phyloP scores from a whole-genome alignment of 208 protist genomes.

The Leishmania guyanensis region DNA sequence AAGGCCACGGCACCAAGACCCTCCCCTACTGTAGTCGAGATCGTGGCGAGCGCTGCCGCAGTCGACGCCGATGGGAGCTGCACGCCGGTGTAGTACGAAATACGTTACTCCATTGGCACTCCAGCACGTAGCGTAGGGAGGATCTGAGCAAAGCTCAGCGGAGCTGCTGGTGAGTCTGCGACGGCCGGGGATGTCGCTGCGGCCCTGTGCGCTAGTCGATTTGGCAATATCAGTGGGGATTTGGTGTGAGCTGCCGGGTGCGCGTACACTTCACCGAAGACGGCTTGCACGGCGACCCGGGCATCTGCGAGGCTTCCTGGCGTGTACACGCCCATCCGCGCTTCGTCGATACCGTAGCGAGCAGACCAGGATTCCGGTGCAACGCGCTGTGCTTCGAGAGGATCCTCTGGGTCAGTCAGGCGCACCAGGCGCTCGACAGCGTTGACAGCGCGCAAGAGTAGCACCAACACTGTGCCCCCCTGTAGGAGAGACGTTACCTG shows the following conservation, averaged over 20 bases:
- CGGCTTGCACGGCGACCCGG: slow-evolving; percentile 34
- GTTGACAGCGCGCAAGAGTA: slow-evolving; percentile 56
- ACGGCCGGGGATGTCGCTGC: neutral
- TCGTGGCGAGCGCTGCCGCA: neutral
- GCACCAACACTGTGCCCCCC: slow-evolving; percentile 62
- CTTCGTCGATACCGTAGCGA: slow-evolving; percentile 50
- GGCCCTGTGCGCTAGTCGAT: neutral
- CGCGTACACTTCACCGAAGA: slow-evolving; percentile 59
- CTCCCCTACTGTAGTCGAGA: neutral
- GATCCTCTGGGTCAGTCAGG: slow-evolving; percentile 73
- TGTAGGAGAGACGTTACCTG: slow-evolving; percentile 54
- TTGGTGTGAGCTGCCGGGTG: neutral
- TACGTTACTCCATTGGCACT: neutral
- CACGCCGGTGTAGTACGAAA: slow-evolving; percentile 28
- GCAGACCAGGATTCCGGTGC: slow-evolving; percentile 62
- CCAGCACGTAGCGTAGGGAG: slow-evolving; percentile 20
- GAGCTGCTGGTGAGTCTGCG: neutral
- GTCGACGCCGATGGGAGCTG: neutral
- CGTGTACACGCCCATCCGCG: slow-evolving; percentile 73
- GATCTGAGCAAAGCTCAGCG: slow-evolving; percentile 14
- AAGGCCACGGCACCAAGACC: neutral
- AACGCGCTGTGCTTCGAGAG: slow-evolving; percentile 45
- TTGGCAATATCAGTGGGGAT: neutral
- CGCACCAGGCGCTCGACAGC: slow-evolving; percentile 62
- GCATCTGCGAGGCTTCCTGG: slow-evolving; percentile 56